These are phyloP conservation scores for Metschnikowia reukaufii DNA, from an alignment of 805 yeast species.

Conservation along the genomic window DNA sequence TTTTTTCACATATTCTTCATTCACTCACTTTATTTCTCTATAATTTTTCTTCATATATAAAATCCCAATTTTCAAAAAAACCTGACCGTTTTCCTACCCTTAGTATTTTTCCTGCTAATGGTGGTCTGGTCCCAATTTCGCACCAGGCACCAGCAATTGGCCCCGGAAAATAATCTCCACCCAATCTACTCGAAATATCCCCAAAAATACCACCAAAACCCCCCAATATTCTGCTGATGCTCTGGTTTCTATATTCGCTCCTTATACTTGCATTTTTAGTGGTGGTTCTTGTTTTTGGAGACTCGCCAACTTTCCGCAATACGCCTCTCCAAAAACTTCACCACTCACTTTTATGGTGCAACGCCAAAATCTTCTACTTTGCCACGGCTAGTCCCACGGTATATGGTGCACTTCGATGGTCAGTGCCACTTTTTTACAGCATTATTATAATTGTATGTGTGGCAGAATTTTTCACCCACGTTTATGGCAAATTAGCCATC, in stretches of 20 bases:
- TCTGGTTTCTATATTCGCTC: conserved; percentile 9
- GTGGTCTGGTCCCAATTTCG: no score
- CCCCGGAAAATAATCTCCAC: no score
- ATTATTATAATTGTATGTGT: conserved; percentile 36
- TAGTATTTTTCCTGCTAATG: no score
- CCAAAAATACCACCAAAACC: not conserved
- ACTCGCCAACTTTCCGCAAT: conserved; percentile 42
- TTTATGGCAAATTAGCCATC: conserved; percentile 20
- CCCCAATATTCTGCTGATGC: conserved; percentile 6
- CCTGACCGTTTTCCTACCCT: no score
- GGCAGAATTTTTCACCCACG: conserved; percentile 30
- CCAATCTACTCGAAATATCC: no score
- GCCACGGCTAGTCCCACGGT: conserved; percentile 9
- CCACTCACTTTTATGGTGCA: conserved; percentile 7
- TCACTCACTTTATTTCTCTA: no score
- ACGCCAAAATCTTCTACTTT: conserved; percentile 2
- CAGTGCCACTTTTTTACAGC: conserved; percentile 45
- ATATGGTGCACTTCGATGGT: conserved; percentile 35
- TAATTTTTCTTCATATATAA: no score
- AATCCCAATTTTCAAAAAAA: no score
- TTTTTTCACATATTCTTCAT: no score
- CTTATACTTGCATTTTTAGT: conserved; percentile 18
- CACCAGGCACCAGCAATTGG: no score
- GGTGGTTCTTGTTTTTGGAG: conserved; percentile 47
- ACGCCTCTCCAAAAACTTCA: conserved; percentile 33